A percentile compares a stretch with the other conserved stretches of the same genome.
phyloP scores from a whole-genome alignment of 805 yeast genomes.

The Isabelozyma heimii region DNA sequence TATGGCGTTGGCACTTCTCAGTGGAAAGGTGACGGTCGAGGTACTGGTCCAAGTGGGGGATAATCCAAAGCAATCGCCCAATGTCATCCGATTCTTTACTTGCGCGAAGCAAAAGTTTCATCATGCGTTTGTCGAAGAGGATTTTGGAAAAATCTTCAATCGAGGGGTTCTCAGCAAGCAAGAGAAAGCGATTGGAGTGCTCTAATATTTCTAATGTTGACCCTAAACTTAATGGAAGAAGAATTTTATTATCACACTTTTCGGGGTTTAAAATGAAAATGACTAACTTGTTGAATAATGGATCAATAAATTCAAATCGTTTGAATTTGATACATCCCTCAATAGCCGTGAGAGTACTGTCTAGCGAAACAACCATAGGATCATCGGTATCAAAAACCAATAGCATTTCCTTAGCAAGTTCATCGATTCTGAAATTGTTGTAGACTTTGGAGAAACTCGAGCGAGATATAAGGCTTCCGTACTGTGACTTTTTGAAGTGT shows the following conservation, averaged over 20 bases:
- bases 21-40: not conserved
- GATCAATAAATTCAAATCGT: constrained; percentile 27
- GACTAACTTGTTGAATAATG: constrained; percentile 27
- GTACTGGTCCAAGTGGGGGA: constrained; percentile 30
- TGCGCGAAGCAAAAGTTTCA: constrained; percentile 19
- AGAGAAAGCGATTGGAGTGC: constrained; percentile 4
- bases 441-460: constrained; percentile 13
- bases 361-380: constrained; percentile 14
- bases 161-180: constrained; percentile 9
- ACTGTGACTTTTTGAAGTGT: constrained; percentile 13
- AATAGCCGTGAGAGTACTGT: constrained; percentile 24
- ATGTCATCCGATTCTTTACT: constrained; percentile 24
- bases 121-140: constrained; percentile 18
- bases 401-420: constrained; percentile 1
- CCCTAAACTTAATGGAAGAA: constrained; percentile 10
- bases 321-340: constrained; percentile 24
- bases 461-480: constrained; percentile 22
- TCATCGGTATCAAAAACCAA: constrained; percentile 7
- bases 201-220: constrained; percentile 1
- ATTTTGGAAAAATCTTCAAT: constrained; percentile 10
- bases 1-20: not conserved
- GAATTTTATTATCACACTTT: constrained; percentile 1
- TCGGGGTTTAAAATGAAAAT: constrained; percentile 19
- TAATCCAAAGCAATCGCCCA: constrained; percentile 34
- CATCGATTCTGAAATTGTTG: not conserved